phyloP scores from a whole-genome alignment of 2,329 filamentous ascomycete species.

The Ophiostoma himal-ulmi region DNA sequence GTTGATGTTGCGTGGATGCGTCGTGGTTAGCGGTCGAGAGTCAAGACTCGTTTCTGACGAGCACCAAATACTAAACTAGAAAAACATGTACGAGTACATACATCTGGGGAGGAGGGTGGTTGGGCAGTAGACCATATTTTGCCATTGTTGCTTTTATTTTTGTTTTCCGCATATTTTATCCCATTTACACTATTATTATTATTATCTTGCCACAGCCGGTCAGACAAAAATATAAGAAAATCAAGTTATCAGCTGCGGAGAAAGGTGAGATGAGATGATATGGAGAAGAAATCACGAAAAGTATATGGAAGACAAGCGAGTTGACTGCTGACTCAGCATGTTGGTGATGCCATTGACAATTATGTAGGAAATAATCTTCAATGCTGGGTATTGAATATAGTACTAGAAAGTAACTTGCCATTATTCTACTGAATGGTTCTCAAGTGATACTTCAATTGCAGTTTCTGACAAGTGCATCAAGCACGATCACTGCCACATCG shows the following conservation, averaged over 20 bases:
- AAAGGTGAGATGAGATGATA: background rate
- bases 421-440: background rate
- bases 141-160: slow-evolving; percentile 2
- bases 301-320: background rate
- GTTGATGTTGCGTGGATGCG: background rate
- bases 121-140: slow-evolving; percentile 7
- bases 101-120: background rate
- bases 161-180: slow-evolving; percentile 6
- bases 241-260: background rate
- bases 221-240: slow-evolving; percentile 8
- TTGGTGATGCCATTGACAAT: background rate
- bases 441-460: background rate
- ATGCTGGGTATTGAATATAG: too few relatives aligned
- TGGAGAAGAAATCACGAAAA: background rate
- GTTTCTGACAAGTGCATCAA: background rate
- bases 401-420: too few relatives aligned
- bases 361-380: too few relatives aligned
- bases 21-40: background rate
- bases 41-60: background rate
- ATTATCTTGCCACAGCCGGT: slow-evolving; percentile 7
- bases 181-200: slow-evolving; percentile 10
- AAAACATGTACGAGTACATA: slow-evolving; percentile 10
- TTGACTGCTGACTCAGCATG: background rate
- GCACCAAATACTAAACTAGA: background rate
- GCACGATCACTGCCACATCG: background rate